Conservation (phyloP, 2,329 filamentous ascomycete species). For the Gaeumannomyces sp. region DNA sequence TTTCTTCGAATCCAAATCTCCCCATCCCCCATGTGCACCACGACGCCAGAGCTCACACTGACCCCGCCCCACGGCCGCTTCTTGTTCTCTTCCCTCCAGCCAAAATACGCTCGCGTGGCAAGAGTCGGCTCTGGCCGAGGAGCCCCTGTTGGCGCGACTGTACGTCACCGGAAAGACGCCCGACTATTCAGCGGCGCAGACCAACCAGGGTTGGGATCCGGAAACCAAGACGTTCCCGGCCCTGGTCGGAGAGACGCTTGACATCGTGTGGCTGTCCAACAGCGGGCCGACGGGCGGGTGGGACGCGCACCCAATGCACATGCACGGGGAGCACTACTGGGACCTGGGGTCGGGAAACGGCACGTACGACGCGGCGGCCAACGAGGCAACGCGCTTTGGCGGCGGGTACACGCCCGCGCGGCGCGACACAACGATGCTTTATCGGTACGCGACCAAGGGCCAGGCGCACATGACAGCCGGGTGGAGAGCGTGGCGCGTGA, state of each 20-base stretch:
- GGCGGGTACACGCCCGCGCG: conserved; percentile 28
- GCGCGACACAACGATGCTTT: conserved; percentile 48
- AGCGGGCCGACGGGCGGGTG: conserved; percentile 25
- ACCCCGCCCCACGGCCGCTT: neutral
- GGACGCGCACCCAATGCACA: conserved; percentile 43
- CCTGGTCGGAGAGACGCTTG: conserved; percentile 48
- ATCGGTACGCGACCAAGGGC: conserved; percentile 41
- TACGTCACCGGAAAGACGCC: conserved; percentile 40
- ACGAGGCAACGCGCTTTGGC: conserved; percentile 34
- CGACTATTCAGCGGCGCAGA: conserved; percentile 42
- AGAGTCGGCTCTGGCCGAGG: neutral
- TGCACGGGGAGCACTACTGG: conserved; percentile 47
- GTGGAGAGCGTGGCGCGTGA: conserved; percentile 56
- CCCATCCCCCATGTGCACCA: neutral
- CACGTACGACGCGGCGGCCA: conserved; percentile 41
- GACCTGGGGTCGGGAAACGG: conserved; percentile 49
- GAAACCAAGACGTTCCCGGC: conserved; percentile 43
- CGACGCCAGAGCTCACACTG: neutral
- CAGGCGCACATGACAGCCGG: conserved; percentile 36
- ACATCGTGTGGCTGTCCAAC: conserved; percentile 45
- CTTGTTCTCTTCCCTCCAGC: neutral
- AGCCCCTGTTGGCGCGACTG: conserved; percentile 46
- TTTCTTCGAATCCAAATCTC: neutral
- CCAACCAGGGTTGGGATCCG: conserved; percentile 49
- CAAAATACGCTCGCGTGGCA: conserved; percentile 7